Evolutionary conservation across 495 filamentous ascomycete species (phyloP).

Genomic region (Geopyxis carbonaria): DNA sequence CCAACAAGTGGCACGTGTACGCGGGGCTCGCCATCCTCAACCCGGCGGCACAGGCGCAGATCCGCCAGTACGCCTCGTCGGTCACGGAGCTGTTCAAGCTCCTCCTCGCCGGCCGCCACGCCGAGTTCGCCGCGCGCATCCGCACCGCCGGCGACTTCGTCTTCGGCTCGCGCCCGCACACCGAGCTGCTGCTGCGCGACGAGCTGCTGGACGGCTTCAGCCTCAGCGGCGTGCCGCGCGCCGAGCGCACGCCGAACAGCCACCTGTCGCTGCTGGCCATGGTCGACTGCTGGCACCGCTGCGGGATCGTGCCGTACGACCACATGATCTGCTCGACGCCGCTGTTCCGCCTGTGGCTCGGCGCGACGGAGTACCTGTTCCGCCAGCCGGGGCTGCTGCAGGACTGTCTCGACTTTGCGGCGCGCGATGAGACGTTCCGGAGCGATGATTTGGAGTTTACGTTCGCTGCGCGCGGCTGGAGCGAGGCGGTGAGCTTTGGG

Average conservation of each 20-base stretch:
- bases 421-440: slow-evolving; percentile 74
- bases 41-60: slow-evolving; percentile 76
- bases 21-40: slow-evolving; percentile 94
- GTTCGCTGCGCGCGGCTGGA: slow-evolving; percentile 91
- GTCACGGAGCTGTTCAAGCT: slow-evolving; percentile 93
- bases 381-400: slow-evolving; percentile 66
- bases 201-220: slow-evolving; percentile 78
- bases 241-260: slow-evolving; percentile 54
- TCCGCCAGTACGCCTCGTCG: slow-evolving; percentile 76
- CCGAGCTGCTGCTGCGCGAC: slow-evolving; percentile 57
- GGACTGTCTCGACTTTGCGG: slow-evolving; percentile 68
- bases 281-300: slow-evolving; percentile 92
- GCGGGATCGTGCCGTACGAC: slow-evolving; percentile 89
- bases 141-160: slow-evolving; percentile 63
- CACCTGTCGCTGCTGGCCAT: slow-evolving; percentile 91
- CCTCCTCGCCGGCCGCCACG: slow-evolving; percentile 68
- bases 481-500: slow-evolving; percentile 73
- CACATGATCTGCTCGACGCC: slow-evolving; percentile 99
- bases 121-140: slow-evolving; percentile 67
- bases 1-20: slow-evolving; percentile 98
- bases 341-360: slow-evolving; percentile 94
- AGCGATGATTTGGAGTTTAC: slow-evolving; percentile 93
- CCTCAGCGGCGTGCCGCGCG: slow-evolving; percentile 46
- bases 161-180: slow-evolving; percentile 45
- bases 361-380: slow-evolving; percentile 93